Conservation (phyloP, 2,329 filamentous ascomycete species). For the Fusarium udum region DNA sequence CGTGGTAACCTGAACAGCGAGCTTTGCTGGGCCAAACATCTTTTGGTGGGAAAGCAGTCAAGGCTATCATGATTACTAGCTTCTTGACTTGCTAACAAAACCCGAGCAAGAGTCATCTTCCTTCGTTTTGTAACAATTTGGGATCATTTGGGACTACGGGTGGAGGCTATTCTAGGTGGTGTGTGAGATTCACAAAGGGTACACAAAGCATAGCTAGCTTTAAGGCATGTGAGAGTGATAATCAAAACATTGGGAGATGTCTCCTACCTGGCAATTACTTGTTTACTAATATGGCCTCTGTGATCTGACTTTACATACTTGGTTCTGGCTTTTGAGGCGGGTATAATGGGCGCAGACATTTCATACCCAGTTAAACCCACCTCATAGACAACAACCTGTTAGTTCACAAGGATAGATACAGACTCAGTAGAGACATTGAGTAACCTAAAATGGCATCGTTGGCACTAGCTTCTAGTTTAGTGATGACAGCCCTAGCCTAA, state of each 20-base stretch:
- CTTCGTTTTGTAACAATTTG: conserved; percentile 38
- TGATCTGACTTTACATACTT: background rate
- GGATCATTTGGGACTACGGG: conserved; percentile 24
- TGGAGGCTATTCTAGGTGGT: conserved; percentile 24
- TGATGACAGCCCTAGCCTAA: conserved; percentile 34
- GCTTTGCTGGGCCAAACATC: conserved; percentile 34
- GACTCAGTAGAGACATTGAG: background rate
- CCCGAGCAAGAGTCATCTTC: conserved; percentile 30
- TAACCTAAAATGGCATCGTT: conserved; percentile 30
- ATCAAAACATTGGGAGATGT: conserved; percentile 26
- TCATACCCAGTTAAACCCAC: conserved; percentile 11
- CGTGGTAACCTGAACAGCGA: conserved; percentile 17
- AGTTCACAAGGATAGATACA: conserved; percentile 14
- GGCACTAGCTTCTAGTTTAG: conserved; percentile 31
- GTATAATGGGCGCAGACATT: conserved; percentile 19
- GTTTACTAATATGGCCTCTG: background rate
- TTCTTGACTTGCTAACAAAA: conserved; percentile 26
- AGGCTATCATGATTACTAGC: conserved; percentile 27
- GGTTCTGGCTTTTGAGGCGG: conserved; percentile 18
- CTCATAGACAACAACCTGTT: conserved; percentile 22
- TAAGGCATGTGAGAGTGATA: conserved; percentile 16
- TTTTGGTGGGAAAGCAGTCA: conserved; percentile 36
- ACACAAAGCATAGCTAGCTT: conserved; percentile 20
- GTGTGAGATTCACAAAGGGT: conserved; percentile 18
- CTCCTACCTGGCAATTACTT: conserved; percentile 16